A percentile compares a stretch with the other conserved stretches of the same genome.
Conservation (phyloP, 2,329 filamentous ascomycete species). For the Cephalotrichum gorgonifer region DNA sequence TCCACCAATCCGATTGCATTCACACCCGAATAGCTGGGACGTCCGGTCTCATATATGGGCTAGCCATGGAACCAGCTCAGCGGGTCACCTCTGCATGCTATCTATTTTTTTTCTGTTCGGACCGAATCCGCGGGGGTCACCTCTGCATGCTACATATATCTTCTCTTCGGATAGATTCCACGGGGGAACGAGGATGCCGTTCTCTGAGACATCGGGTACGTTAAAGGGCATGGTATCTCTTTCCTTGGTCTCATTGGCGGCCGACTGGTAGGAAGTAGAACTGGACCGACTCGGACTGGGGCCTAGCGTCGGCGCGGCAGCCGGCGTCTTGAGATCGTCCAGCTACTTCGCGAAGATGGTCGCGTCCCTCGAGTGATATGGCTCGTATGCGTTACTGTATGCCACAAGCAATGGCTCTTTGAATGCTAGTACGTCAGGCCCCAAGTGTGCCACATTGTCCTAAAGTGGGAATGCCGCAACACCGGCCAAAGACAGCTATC, state of each 20-base stretch:
- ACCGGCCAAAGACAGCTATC: conserved; percentile 62
- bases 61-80: conserved; percentile 32
- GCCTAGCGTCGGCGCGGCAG: conserved; percentile 12
- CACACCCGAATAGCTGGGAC: conserved; percentile 33
- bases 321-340: conserved; percentile 40
- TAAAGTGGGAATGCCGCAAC: conserved; percentile 40
- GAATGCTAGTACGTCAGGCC: conserved; percentile 17
- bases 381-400: conserved; percentile 36
- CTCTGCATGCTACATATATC: conserved; percentile 11
- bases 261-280: not conserved
- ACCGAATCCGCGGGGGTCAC: too few relatives aligned
- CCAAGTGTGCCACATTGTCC: conserved; percentile 36
- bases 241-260: conserved; percentile 11
- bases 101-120: too few relatives aligned
- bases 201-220: conserved; percentile 24
- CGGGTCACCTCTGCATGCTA: conserved; percentile 28
- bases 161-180: conserved; percentile 29
- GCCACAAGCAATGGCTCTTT: conserved; percentile 34
- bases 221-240: conserved; percentile 37
- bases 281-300: conserved; percentile 9
- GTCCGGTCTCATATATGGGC: conserved; percentile 32
- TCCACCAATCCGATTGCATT: too few relatives aligned
- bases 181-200: conserved; percentile 36
- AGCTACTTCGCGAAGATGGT: conserved; percentile 46
- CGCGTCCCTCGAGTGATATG: conserved; percentile 37